Base-by-base conservation (phyloP, 176 grass and related monocot species). In the Alloteropsis semialata region DNA sequence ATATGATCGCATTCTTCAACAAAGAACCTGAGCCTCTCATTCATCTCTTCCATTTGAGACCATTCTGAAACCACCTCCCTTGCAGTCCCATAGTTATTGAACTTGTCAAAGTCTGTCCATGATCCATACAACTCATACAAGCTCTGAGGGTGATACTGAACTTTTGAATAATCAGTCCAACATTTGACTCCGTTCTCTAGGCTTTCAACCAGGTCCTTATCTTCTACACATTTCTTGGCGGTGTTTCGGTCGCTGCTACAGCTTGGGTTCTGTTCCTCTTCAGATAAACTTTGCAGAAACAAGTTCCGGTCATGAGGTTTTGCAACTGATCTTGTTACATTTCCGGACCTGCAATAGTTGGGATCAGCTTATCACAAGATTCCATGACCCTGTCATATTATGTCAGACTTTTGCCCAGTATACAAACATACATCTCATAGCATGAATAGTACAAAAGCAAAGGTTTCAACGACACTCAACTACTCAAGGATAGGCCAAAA, bases 1-100 rank as follows among this genome's bases (percentile, higher is more conserved):
- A 99, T 91, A 89, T 99, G 89, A 44, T 94, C 93, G 5, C 96
- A 99, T 92, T 96, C 96, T 94, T 99, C 96, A 70, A 96, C 39
- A 87, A 99, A 96, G 70, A 96, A 99, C 25, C 96, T 90, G 45
- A 96, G 87, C 77, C 91, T 85, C 53, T 99, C 96, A 88, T 87
- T 99, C 82, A 99, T 92, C 68, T 99, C 96, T 78, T 99, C 96
- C 77, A 94, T 74, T 68, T 85, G 96, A 36, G 83, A 90, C 70
- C 91, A 88, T 64, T 87, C 96, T 62, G 93, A 87, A 78, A 96
- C 75, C 76, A 99, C 87, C 81, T 96, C 89, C 85, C 67, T 90
- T 80, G 87, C 93, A 67, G 68, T 74, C 45, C 93, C 93, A 81
- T 92, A 89, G 76, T 96, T 85, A 59, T 99, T 74, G 46, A 99